A percentile compares a stretch with the other conserved stretches of the same genome.
phyloP scores from a whole-genome alignment of 1,139 yeast genomes.

The Candida pseudocylindracea region DNA sequence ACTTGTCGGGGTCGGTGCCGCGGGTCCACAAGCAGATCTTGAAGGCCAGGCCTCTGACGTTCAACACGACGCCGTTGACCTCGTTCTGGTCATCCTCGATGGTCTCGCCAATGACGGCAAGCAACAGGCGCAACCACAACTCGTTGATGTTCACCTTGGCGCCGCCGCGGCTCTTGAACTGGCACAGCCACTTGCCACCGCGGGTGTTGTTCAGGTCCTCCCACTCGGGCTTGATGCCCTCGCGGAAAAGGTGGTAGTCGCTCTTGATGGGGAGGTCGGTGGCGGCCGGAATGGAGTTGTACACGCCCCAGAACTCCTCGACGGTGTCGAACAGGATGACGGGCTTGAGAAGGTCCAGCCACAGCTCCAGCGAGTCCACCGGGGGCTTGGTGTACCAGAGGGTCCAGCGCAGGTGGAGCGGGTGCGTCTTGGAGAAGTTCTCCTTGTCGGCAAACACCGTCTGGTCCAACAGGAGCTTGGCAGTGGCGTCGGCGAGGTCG shows the following conservation, averaged over 20 bases:
- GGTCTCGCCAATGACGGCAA: slow-evolving; percentile 91
- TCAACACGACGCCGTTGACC: slow-evolving; percentile 88
- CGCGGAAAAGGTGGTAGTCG: slow-evolving; percentile 89
- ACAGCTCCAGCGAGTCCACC: slow-evolving; percentile 55
- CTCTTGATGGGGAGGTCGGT: slow-evolving; percentile 80
- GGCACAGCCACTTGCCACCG: slow-evolving; percentile 82
- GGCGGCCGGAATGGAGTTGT: slow-evolving; percentile 85
- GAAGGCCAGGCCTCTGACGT: slow-evolving; percentile 64
- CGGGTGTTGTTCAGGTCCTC: slow-evolving; percentile 73
- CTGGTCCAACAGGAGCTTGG: slow-evolving; percentile 26
- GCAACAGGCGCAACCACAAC: slow-evolving; percentile 78
- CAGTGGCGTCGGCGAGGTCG: slow-evolving; percentile 30
- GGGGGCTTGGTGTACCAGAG: slow-evolving; percentile 96
- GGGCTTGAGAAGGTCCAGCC: slow-evolving; percentile 88
- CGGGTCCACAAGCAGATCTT: slow-evolving; percentile 91
- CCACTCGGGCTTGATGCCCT: slow-evolving; percentile 96
- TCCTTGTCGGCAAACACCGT: slow-evolving; percentile 38
- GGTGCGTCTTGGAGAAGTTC: slow-evolving; percentile 70
- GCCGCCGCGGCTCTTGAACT: slow-evolving; percentile 51
- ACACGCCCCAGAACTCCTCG: slow-evolving; percentile 98
- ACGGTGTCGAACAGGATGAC: slow-evolving; percentile 83
- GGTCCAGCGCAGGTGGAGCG: slow-evolving; percentile 85
- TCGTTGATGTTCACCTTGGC: slow-evolving; percentile 51
- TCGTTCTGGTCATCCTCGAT: slow-evolving; percentile 76
- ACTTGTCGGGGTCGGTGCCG: slow-evolving; percentile 43